These are phyloP conservation scores for Pichia kluyveri DNA, from an alignment of 805 yeast genomes.

Conservation along the genomic window DNA sequence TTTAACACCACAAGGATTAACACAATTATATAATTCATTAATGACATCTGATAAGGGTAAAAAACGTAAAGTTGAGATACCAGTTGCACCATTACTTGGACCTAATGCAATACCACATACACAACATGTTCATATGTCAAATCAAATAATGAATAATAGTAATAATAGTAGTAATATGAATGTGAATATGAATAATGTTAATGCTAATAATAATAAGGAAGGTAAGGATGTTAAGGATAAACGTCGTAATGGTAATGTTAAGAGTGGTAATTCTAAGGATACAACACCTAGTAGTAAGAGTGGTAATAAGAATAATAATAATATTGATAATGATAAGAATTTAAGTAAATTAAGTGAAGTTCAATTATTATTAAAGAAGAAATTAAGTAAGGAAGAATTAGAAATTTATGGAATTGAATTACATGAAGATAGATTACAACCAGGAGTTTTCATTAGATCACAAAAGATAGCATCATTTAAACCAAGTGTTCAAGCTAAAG, in stretches of 20 bases:
- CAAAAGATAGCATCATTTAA: constrained; percentile 69
- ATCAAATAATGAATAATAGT: constrained; percentile 8
- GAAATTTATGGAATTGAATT: constrained; percentile 75
- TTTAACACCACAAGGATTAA: constrained; percentile 78
- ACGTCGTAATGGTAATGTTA: not conserved
- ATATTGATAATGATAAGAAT: not conserved
- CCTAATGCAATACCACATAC: constrained; percentile 45
- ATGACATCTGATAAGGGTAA: constrained; percentile 60
- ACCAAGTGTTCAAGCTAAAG: constrained; percentile 62
- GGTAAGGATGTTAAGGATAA: constrained; percentile 8
- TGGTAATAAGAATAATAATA: not conserved
- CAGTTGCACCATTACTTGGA: constrained; percentile 51
- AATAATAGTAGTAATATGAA: constrained; percentile 8
- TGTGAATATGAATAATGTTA: constrained; percentile 7
- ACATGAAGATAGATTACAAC: constrained; percentile 62
- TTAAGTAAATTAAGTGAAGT: constrained; percentile 16
- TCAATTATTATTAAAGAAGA: constrained; percentile 35
- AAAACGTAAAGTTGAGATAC: constrained; percentile 42
- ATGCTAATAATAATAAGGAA: constrained; percentile 10
- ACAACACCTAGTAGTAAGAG: not conserved
- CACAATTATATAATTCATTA: constrained; percentile 74
- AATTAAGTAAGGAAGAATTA: constrained; percentile 68
- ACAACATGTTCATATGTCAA: constrained; percentile 17
- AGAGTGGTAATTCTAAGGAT: not conserved
- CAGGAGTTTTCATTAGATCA: constrained; percentile 82